phyloP scores from a whole-genome alignment of 768 basidiomycete species.

The Auricularia heimuer region DNA sequence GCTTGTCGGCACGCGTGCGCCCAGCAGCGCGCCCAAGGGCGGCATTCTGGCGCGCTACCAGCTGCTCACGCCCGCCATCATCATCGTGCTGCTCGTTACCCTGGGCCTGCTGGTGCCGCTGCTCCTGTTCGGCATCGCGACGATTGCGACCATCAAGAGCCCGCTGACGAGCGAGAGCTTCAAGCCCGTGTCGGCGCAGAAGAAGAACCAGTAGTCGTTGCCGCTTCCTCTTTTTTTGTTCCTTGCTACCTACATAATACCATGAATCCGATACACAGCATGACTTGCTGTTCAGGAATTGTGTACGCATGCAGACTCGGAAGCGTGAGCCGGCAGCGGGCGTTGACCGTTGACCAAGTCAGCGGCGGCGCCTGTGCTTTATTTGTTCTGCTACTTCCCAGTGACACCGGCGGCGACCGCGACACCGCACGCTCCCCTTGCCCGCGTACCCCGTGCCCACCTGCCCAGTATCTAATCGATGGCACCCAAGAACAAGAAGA shows the following conservation, averaged over 20 bases:
- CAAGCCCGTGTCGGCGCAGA: conserved; percentile 61
- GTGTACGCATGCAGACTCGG: too few relatives aligned
- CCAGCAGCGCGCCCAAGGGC: conserved; percentile 32
- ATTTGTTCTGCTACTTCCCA: too few relatives aligned
- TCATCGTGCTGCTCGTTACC: conserved; percentile 50
- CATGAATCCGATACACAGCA: too few relatives aligned
- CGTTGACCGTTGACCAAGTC: too few relatives aligned
- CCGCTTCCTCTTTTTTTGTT: neutral
- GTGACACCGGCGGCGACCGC: too few relatives aligned
- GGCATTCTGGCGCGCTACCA: conserved; percentile 69
- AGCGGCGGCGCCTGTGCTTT: too few relatives aligned
- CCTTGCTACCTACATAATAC: too few relatives aligned
- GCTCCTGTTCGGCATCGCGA: conserved; percentile 51
- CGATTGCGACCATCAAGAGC: conserved; percentile 58
- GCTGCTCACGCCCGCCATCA: conserved; percentile 66
- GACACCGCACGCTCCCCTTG: too few relatives aligned
- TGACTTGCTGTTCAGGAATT: too few relatives aligned
- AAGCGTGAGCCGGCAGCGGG: too few relatives aligned
- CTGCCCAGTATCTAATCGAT: neutral
- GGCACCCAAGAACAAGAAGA: conserved; percentile 1
- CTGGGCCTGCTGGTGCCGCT: conserved; percentile 56
- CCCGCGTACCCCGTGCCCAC: too few relatives aligned
- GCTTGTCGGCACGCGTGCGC: conserved; percentile 16
- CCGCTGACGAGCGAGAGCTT: conserved; percentile 53
- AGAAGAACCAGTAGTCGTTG: conserved; percentile 56